Conservation (phyloP, 306 rosid species). For the Hippophae gyantsensis region DNA sequence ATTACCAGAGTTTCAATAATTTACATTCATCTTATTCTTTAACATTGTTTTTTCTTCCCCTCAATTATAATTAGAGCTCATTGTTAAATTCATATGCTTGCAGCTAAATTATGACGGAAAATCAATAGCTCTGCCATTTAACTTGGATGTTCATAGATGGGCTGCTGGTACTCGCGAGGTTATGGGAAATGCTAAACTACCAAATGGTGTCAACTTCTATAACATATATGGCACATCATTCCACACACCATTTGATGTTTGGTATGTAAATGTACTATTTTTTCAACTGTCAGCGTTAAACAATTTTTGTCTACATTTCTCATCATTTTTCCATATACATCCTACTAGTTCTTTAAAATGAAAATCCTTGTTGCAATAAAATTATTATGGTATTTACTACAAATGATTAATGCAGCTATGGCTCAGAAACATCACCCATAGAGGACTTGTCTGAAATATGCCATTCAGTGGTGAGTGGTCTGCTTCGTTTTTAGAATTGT, state of each 20-base stretch:
- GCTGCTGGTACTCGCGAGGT: constrained; percentile 63
- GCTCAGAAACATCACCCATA: constrained; percentile 64
- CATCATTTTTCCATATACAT: not conserved
- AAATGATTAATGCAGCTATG: constrained; percentile 53
- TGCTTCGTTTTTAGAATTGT: not conserved
- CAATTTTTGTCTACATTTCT: not conserved
- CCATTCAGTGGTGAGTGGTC: constrained; percentile 59
- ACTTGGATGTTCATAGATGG: constrained; percentile 56
- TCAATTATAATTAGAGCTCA: constrained; percentile 15
- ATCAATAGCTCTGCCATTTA: constrained; percentile 60
- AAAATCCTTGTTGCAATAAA: constrained; percentile 10
- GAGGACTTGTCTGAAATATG: constrained; percentile 78
- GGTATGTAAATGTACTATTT: constrained; percentile 46
- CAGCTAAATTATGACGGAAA: constrained; percentile 67
- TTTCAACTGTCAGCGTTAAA: not conserved
- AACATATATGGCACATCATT: constrained; percentile 73
- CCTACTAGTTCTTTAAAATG: not conserved
- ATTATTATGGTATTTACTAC: not conserved
- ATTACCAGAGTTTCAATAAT: not conserved
- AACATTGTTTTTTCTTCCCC: not conserved
- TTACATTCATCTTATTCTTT: not conserved
- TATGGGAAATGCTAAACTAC: constrained; percentile 47
- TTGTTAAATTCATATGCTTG: constrained; percentile 22
- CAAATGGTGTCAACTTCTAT: constrained; percentile 70
- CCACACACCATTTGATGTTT: constrained; percentile 80